phyloP scores from a whole-genome alignment of 352 stramenopile genomes.

The Lagenidium sp. region DNA sequence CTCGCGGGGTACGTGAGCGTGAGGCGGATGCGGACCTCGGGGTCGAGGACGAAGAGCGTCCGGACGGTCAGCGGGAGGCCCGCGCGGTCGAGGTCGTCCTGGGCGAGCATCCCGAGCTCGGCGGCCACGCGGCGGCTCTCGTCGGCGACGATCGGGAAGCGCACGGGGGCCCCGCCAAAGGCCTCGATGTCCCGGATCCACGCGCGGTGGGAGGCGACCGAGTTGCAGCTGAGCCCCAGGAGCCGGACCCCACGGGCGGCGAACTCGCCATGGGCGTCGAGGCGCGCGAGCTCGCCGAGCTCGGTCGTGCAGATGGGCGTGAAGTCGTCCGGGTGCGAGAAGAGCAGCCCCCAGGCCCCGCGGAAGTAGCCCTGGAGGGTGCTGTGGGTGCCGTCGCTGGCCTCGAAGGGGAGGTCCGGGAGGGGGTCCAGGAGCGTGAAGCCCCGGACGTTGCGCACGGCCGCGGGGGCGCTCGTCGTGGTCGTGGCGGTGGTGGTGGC shows the following conservation, averaged over 20 bases:
- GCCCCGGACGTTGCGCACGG: conserved; percentile 24
- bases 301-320: conserved; percentile 93
- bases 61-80: conserved; percentile 87
- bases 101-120: conserved; percentile 84
- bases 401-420: conserved; percentile 47
- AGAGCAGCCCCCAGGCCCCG: conserved; percentile 58
- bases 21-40: conserved; percentile 85
- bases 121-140: conserved; percentile 60
- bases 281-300: conserved; percentile 79
- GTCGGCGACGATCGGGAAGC: conserved; percentile 91
- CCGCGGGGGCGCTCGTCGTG: neutral
- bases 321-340: conserved; percentile 88
- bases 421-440: conserved; percentile 49
- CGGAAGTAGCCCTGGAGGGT: conserved; percentile 58
- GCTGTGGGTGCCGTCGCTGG: conserved; percentile 38
- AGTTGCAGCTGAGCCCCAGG: conserved; percentile 73
- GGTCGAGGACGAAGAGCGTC: conserved; percentile 89
- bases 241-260: conserved; percentile 70
- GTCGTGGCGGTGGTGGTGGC: neutral
- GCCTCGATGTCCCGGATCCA: conserved; percentile 85
- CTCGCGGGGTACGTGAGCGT: conserved; percentile 89
- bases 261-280: conserved; percentile 77
- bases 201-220: conserved; percentile 49
- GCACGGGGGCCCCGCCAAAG: conserved; percentile 54
- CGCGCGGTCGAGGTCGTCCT: conserved; percentile 60